A percentile compares a stretch with the other conserved stretches of the same genome.
Conservation (phyloP, 257 asterid genomes). For the Cordia subcordata region DNA sequence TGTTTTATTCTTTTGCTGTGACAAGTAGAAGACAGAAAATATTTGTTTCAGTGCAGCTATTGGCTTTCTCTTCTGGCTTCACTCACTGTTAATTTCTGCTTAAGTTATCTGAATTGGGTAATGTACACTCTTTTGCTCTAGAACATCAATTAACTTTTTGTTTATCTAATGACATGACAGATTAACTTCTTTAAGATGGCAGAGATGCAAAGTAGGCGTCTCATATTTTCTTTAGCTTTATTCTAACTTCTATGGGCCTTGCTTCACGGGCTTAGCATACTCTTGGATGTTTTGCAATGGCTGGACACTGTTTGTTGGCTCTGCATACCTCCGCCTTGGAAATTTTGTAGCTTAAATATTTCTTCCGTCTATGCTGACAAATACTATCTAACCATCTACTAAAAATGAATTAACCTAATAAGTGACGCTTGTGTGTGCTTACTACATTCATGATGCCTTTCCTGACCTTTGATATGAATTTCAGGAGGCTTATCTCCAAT, state of each 20-base stretch:
- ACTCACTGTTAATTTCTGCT: not conserved
- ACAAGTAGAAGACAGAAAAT: not conserved
- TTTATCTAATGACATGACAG: not conserved
- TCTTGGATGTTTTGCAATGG: no score
- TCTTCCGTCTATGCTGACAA: not conserved
- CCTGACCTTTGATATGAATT: slow-evolving; percentile 10
- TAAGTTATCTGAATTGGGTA: no score
- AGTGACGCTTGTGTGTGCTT: not conserved
- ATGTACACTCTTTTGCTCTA: no score
- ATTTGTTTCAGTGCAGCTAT: no score
- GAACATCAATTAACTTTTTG: no score
- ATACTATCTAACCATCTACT: not conserved
- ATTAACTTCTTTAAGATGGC: not conserved
- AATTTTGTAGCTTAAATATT: not conserved
- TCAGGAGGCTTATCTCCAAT: slow-evolving; percentile 56
- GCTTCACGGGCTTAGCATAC: no score
- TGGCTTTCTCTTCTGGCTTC: not conserved
- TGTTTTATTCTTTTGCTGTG: no score
- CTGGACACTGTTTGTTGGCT: not conserved
- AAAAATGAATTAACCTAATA: no score
- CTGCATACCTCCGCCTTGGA: not conserved
- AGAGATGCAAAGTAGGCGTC: no score
- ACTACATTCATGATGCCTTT: not conserved
- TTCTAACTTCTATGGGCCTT: no score
- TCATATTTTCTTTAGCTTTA: no score